phyloP scores from a whole-genome alignment of 2,329 filamentous ascomycete species.

The Teratosphaeria zuluensis region DNA sequence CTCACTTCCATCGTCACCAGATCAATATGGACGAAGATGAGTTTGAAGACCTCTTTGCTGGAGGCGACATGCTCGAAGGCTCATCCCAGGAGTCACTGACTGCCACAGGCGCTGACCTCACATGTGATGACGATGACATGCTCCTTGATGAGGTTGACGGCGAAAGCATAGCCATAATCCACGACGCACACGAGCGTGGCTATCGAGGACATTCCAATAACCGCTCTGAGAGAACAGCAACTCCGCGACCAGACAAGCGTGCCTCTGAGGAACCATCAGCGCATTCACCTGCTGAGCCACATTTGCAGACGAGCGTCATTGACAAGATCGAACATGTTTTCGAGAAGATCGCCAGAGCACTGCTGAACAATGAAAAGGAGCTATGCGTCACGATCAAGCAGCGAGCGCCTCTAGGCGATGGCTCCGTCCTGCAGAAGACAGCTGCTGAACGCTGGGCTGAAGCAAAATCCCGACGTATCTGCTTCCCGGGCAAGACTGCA shows the following conservation, averaged over 20 bases:
- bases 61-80: conserved; percentile 9
- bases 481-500: conserved; percentile 45
- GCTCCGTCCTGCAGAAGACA: neutral
- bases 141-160: neutral
- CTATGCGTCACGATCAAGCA: conserved; percentile 41
- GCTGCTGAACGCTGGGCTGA: conserved; percentile 12
- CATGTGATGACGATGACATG: conserved; percentile 3
- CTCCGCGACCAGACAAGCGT: neutral
- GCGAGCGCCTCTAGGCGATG: conserved; percentile 8
- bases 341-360: conserved; percentile 40
- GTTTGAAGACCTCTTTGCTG: conserved; percentile 19
- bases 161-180: neutral
- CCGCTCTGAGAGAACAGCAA: neutral
- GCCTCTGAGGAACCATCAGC: neutral
- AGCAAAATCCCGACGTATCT: conserved; percentile 20
- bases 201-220: neutral
- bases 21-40: conserved; percentile 12
- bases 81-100: conserved; percentile 17
- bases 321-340: conserved; percentile 47
- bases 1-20: neutral
- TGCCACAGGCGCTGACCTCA: conserved; percentile 9
- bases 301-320: neutral
- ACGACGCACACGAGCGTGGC: neutral
- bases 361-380: conserved; percentile 35
- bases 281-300: neutral